Percentiles rank a stretch among this genome's conserved stretches.
These are phyloP conservation scores for Pyrrhoderma lamaoense DNA, from an alignment of 1,284 basidiomycete species.

Conservation along the genomic window DNA sequence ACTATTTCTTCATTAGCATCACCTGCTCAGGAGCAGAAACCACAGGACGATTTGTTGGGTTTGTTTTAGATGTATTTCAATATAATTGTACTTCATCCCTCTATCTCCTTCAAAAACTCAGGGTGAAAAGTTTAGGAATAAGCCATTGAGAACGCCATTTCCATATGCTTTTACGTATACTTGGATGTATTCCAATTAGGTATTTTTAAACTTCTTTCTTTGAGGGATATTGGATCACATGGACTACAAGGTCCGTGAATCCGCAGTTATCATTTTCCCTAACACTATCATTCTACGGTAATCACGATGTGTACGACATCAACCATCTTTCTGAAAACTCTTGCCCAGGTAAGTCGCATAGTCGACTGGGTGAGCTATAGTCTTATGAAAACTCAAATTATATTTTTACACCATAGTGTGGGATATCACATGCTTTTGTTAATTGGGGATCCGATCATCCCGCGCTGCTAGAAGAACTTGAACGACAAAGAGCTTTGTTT, in stretches of 20 bases:
- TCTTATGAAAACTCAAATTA: background rate
- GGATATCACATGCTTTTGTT: constrained; percentile 63
- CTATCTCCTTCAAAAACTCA: too few species aligned
- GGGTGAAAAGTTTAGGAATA: too few species aligned
- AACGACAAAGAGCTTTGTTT: constrained; percentile 38
- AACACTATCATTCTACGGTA: too few species aligned
- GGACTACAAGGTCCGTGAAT: too few species aligned
- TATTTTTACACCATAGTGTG: too few species aligned
- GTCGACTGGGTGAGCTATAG: background rate
- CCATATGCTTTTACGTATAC: too few species aligned
- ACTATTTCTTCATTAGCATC: constrained; percentile 12
- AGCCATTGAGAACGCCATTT: too few species aligned
- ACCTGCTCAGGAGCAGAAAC: constrained; percentile 23
- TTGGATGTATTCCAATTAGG: too few species aligned
- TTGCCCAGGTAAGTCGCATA: constrained; percentile 35
- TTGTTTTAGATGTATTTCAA: constrained; percentile 32
- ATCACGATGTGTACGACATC: constrained; percentile 45
- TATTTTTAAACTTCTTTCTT: too few species aligned
- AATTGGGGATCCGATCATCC: constrained; percentile 75
- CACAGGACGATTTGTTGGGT: constrained; percentile 44
- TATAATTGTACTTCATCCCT: constrained; percentile 1
- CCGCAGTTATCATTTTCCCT: too few species aligned
- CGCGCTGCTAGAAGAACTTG: constrained; percentile 59
- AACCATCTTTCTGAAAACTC: constrained; percentile 48
- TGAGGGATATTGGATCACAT: too few species aligned